phyloP scores from a whole-genome alignment of 2,329 filamentous ascomycete genomes.

The Geosmithia morbida region DNA sequence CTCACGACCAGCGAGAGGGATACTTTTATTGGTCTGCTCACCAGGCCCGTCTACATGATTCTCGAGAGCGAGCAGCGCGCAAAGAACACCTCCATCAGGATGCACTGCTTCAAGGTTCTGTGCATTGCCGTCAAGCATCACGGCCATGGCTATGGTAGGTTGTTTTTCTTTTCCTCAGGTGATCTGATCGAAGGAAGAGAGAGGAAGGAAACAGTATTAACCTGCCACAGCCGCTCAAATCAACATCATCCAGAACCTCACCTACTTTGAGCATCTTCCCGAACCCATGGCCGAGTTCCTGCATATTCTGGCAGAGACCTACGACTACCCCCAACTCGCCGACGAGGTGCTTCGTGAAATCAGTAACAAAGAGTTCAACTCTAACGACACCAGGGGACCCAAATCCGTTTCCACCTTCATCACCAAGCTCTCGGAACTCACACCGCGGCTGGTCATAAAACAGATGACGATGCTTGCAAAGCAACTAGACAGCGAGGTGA shows the following conservation, averaged over 20 bases:
- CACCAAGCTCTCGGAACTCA: constrained; percentile 81
- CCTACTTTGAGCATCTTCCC: constrained; percentile 96
- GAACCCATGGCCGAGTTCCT: constrained; percentile 98
- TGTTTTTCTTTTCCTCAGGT: neutral
- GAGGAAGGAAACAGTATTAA: constrained; percentile 11
- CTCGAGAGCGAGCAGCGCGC: constrained; percentile 87
- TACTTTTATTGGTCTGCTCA: constrained; percentile 85
- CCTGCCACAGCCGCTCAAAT: constrained; percentile 66
- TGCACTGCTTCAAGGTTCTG: constrained; percentile 94
- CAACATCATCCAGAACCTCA: constrained; percentile 91
- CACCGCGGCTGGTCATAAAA: constrained; percentile 85
- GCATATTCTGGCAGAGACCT: constrained; percentile 90
- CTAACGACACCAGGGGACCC: constrained; percentile 85
- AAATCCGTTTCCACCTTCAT: constrained; percentile 95
- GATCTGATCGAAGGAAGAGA: too few relatives aligned
- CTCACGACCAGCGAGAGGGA: constrained; percentile 92
- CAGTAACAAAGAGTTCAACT: constrained; percentile 96
- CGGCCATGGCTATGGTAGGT: constrained; percentile 81
- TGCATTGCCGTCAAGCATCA: constrained; percentile 97
- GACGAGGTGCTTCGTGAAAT: constrained; percentile 90
- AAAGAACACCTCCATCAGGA: constrained; percentile 77
- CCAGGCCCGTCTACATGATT: constrained; percentile 82
- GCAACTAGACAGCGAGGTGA: constrained; percentile 82
- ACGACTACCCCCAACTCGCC: constrained; percentile 89
- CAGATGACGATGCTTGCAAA: constrained; percentile 94